Evolutionary conservation across 495 filamentous ascomycete species (phyloP), one percentile per base, ranked within the genome.

Genomic region (Barbatosphaeria neglecta): DNA sequence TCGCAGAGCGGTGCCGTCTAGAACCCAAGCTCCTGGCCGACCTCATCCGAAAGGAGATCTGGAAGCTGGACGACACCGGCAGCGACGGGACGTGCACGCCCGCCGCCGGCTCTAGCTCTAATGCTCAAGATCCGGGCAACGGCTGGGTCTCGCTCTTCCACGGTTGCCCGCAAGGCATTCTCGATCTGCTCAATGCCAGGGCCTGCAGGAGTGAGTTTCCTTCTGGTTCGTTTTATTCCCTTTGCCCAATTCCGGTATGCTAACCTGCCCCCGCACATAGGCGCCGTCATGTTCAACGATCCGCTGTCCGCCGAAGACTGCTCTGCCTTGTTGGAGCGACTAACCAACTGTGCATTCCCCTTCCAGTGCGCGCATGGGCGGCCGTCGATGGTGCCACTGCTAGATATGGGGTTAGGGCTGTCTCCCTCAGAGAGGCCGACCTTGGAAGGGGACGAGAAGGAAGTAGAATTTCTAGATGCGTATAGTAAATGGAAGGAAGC

Each of bases 231-330:
- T n/a, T n/a, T n/a, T n/a, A n/a, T n/a, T n/a, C n/a, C n/a, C n/a
- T n/a, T n/a, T n/a, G n/a, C n/a, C n/a, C n/a, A n/a, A n/a, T n/a
- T n/a, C n/a, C n/a, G n/a, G n/a, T n/a, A 20, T 50, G 35, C 45
- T 59, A 22, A 58, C 37, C 28, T 8, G 11, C 16, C 18, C 7
- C 15, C 22, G 3, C n/a, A n/a, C n/a, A 22, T 18, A 69, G 65
- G 78, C 35, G 87, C 92, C 6, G 85, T 97, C 62, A 98, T 98
- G 92, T 98, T 98, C 67, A 96, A 96, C 53, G 92, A 98, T 55
- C 62, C 61, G 9, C 58, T 97, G 38, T 73, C 68, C 1, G 45
- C 67, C 1, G 71, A 74, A 7, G 78, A 95, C 56, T 95, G 89
- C 57, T 54, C 69, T 39, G 60, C 57, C 13, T 60, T 98, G 16